A percentile compares a stretch with the other conserved stretches of the same genome.
These are phyloP conservation scores for Polytrichum commune DNA, from an alignment of 225 moss, liverwort and hornwort genomes.

Conservation along the genomic window DNA sequence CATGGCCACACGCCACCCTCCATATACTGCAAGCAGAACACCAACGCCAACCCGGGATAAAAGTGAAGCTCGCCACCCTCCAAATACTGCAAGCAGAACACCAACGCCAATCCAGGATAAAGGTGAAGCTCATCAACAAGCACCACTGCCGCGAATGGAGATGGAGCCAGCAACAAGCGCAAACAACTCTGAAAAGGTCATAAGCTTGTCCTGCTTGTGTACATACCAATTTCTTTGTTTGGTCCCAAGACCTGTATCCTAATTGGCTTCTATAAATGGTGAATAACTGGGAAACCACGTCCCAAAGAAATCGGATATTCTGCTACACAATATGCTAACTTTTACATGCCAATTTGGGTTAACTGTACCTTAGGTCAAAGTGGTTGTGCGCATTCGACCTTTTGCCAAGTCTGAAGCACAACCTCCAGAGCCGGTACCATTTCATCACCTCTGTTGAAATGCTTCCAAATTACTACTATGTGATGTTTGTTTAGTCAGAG, in stretches of 20 bases:
- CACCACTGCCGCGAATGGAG: too few species aligned
- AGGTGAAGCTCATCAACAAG: too few species aligned
- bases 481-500: too few species aligned
- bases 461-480: too few species aligned
- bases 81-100: background rate
- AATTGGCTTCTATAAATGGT: too few species aligned
- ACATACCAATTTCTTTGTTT: background rate
- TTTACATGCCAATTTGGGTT: background rate
- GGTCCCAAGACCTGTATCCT: too few species aligned
- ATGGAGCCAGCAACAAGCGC: too few species aligned
- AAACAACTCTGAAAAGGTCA: slow-evolving; percentile 7
- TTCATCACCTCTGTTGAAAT: background rate
- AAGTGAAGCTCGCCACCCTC: background rate
- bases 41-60: too few species aligned
- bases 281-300: too few species aligned
- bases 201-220: background rate
- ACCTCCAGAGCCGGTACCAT: slow-evolving; percentile 8
- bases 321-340: too few species aligned
- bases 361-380: slow-evolving; percentile 5
- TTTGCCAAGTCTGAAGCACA: background rate
- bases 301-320: too few species aligned
- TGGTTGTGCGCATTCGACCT: slow-evolving; percentile 19
- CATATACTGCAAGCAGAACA: background rate
- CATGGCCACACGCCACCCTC: slow-evolving; percentile 1
- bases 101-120: too few species aligned